phyloP scores from a whole-genome alignment of 2,329 filamentous ascomycete species.

The Cladosporium sp. region DNA sequence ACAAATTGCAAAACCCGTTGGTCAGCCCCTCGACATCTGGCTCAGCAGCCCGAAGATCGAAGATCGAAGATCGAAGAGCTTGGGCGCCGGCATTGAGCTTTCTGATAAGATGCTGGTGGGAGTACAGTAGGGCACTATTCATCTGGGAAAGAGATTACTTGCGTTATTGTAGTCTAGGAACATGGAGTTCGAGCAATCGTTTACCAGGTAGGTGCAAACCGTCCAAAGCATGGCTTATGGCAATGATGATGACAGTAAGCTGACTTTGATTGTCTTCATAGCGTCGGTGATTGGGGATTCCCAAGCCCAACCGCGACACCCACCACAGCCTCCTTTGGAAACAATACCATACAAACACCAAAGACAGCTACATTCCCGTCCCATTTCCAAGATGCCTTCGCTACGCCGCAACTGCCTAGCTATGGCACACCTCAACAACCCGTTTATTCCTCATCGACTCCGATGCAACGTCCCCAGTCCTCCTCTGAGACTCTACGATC shows the following conservation, averaged over 20 bases:
- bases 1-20: constrained; percentile 12
- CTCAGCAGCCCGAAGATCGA: constrained; percentile 9
- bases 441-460: constrained; percentile 24
- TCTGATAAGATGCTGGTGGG: constrained; percentile 13
- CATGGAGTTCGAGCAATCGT: constrained; percentile 24
- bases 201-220: constrained; percentile 18
- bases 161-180: constrained; percentile 10
- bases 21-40: constrained; percentile 12
- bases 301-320: constrained; percentile 48
- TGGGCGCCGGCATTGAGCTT: constrained; percentile 2
- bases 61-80: constrained; percentile 13
- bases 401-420: constrained; percentile 42
- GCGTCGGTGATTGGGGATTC: constrained; percentile 45
- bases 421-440: constrained; percentile 31
- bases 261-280: constrained; percentile 19
- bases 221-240: background rate
- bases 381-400: constrained; percentile 48
- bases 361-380: constrained; percentile 38
- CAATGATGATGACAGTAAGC: constrained; percentile 14
- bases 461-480: constrained; percentile 22
- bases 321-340: constrained; percentile 35
- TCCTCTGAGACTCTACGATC: constrained; percentile 25
- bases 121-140: constrained; percentile 8
- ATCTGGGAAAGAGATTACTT: constrained; percentile 12
- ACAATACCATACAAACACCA: constrained; percentile 41